Conservation (phyloP, 75 land plant species). For the Azolla pinnata region DNA sequence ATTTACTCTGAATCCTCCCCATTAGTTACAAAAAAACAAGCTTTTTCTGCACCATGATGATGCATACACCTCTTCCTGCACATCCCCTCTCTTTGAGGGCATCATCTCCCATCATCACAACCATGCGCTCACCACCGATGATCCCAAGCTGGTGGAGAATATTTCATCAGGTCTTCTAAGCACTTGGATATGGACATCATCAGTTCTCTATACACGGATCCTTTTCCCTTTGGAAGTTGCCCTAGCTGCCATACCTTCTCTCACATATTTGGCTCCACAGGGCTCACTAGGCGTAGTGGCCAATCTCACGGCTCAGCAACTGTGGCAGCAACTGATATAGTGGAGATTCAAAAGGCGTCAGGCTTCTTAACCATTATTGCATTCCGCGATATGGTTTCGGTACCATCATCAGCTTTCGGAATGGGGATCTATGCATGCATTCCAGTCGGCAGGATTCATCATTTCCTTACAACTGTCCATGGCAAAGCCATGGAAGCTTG, state of each 20-base stretch:
- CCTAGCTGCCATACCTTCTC: constrained; percentile 59
- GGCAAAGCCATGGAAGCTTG: constrained; percentile 56
- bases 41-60: too few relatives aligned
- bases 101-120: too few relatives aligned
- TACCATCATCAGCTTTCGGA: constrained; percentile 68
- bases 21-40: too few relatives aligned
- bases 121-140: too few relatives aligned
- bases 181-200: constrained; percentile 8
- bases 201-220: constrained; percentile 39
- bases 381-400: constrained; percentile 13
- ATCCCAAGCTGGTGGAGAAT: too few relatives aligned
- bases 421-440: constrained; percentile 81
- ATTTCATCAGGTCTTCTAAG: too few relatives aligned
- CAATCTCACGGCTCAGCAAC: constrained; percentile 64
- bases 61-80: too few relatives aligned
- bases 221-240: constrained; percentile 67
- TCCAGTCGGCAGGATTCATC: constrained; percentile 84
- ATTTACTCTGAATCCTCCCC: too few relatives aligned
- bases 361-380: constrained; percentile 18
- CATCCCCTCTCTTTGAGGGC: too few relatives aligned
- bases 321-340: constrained; percentile 58
- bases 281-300: constrained; percentile 81
- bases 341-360: constrained; percentile 30
- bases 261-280: constrained; percentile 80
- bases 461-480: constrained; percentile 58